Evolutionary conservation across 2,329 filamentous ascomycete genomes (phyloP), one percentile per base, ranked within the genome.

Genomic region (Bipolaris sorokiniana): DNA sequence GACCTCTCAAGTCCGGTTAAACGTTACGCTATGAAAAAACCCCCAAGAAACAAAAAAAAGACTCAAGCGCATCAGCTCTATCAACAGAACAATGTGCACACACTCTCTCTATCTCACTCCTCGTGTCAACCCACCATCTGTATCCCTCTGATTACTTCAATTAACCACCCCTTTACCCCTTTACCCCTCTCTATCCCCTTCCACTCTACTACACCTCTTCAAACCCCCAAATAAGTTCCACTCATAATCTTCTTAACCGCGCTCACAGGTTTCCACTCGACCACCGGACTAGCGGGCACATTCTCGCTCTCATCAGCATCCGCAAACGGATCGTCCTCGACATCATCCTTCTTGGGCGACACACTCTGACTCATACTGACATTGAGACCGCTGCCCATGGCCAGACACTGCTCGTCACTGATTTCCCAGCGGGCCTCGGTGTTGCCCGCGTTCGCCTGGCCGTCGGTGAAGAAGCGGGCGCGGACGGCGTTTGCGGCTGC

Each of bases 371-470:
- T 67, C 48, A 78, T 68, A 52, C 76, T 81, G 7, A 82, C 76
- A 4, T 86, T 88, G 54, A 97, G 84, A 9, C 87, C 87, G 63
- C 86, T 89, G 0, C 84, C 85, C 0, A 84, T 66, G 3, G 68
- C 77, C 7, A 72, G 62, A 15, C 79, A 77, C 31, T 84, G 77
- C 37, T 84, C 80, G 2, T 80, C 83, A 22, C 58, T 68, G 20
- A 89, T 79, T 73, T 97, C 92, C 87, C 93, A 97, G 54, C 88
- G 83, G 0, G 91, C 91, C 74, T 99, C 94, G 7, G 96, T 84
- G 51, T 86, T 87, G 0, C 92, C 92, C 5, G 90, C 86, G 61
- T 86, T 87, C 0, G 90, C 86, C 49, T 86, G 82, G 22, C 86
- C 86, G 33, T 93, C 89, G 0, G 90, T 91, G 22, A 88, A 80